Evolutionary conservation across 108 stramenopile genomes (phyloP).

Genomic region (Nannochloropsis gaditana): DNA sequence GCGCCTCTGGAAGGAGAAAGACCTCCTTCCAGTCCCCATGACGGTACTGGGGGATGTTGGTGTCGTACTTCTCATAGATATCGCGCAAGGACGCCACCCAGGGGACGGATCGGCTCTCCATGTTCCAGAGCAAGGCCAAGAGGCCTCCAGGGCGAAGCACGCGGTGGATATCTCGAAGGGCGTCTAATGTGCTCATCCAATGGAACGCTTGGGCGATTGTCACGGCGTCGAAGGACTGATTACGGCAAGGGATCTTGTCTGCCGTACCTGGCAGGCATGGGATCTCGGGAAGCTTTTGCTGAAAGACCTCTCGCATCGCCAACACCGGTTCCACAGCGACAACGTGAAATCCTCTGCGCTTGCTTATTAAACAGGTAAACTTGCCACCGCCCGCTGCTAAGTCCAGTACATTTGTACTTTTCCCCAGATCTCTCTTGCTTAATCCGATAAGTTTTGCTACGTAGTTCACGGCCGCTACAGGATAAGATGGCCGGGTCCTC

Average conservation of each 20-base stretch:
- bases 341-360: not conserved
- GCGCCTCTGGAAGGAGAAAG: not conserved
- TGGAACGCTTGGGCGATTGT: slow-evolving; percentile 20
- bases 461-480: not conserved
- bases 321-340: not conserved
- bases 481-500: not conserved
- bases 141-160: not conserved
- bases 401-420: not conserved
- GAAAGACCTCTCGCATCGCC: not conserved
- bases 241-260: not conserved
- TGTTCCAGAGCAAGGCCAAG: not conserved
- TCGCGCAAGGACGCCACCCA: not conserved
- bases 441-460: not conserved
- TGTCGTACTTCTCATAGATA: not conserved
- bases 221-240: not conserved
- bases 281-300: not conserved
- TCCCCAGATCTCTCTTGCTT: not conserved
- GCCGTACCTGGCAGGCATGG: not conserved
- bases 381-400: not conserved
- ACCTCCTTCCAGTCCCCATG: not conserved
- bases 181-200: slow-evolving; percentile 1
- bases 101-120: not conserved
- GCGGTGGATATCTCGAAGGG: slow-evolving; percentile 18
- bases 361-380: not conserved
- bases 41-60: not conserved